Evolutionary conservation across 768 basidiomycete species (phyloP).

Genomic region (Leccinellum albellum): DNA sequence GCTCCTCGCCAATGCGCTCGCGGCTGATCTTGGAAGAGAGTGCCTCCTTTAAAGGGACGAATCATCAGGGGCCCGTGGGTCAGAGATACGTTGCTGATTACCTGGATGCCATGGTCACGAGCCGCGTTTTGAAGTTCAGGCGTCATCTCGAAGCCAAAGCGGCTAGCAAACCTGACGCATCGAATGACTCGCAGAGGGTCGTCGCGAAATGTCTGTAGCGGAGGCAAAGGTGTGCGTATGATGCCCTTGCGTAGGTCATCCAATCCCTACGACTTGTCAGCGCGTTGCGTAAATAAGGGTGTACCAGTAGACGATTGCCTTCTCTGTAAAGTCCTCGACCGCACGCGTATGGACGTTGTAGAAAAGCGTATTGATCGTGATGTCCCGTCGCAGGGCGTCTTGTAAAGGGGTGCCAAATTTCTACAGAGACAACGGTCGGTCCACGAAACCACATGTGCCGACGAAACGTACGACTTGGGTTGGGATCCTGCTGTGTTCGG

Average conservation of each 20-base stretch:
- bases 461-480: slow-evolving; percentile 67
- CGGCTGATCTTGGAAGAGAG: slow-evolving; percentile 79
- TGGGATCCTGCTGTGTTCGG: slow-evolving; percentile 84
- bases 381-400: slow-evolving; percentile 87
- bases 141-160: slow-evolving; percentile 81
- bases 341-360: slow-evolving; percentile 86
- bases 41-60: slow-evolving; percentile 43
- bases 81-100: slow-evolving; percentile 19
- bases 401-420: slow-evolving; percentile 87
- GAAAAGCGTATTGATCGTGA: slow-evolving; percentile 94
- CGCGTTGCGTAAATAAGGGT: not conserved
- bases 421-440: slow-evolving; percentile 38
- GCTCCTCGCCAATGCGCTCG: slow-evolving; percentile 88
- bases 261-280: slow-evolving; percentile 55
- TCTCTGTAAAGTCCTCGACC: slow-evolving; percentile 85
- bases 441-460: not conserved
- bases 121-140: slow-evolving; percentile 62
- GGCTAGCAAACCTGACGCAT: slow-evolving; percentile 86
- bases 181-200: slow-evolving; percentile 93
- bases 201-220: slow-evolving; percentile 84
- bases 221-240: slow-evolving; percentile 86
- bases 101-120: slow-evolving; percentile 61
- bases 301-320: slow-evolving; percentile 40
- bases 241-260: slow-evolving; percentile 75
- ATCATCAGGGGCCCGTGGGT: not conserved